phyloP scores from a whole-genome alignment of 495 filamentous ascomycete genomes.

The Neurospora sp. region DNA sequence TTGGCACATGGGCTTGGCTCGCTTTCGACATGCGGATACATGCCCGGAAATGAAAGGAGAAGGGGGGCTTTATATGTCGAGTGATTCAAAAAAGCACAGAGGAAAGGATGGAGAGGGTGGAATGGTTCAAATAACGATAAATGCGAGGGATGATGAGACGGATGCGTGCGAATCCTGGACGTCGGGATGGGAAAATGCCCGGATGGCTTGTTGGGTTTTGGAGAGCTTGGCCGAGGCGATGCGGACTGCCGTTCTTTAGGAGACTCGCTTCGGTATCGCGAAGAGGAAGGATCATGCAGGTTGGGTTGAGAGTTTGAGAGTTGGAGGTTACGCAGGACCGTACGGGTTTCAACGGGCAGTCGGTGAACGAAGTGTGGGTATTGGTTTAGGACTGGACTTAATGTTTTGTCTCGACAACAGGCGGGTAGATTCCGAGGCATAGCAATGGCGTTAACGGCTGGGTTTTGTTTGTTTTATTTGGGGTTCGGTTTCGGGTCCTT shows the following conservation, averaged over 20 bases:
- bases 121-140: neutral
- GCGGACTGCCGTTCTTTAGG: neutral
- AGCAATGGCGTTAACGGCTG: conserved; percentile 14
- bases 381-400: neutral
- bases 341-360: neutral
- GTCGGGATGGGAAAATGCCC: neutral
- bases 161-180: neutral
- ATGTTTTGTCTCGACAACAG: neutral
- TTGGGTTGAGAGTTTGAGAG: too few species aligned
- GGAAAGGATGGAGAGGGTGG: neutral
- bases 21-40: neutral
- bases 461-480: neutral
- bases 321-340: neutral
- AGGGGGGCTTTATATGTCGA: neutral
- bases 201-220: neutral
- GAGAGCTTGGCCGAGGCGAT: neutral
- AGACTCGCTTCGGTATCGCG: neutral
- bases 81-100: too few species aligned
- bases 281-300: neutral
- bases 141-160: neutral
- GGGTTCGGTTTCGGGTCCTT: neutral
- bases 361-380: neutral
- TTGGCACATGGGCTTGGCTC: neutral
- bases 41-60: neutral
- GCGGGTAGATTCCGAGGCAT: conserved; percentile 4